phyloP scores from a whole-genome alignment of 441 rosid species.

The Hura crepitans region DNA sequence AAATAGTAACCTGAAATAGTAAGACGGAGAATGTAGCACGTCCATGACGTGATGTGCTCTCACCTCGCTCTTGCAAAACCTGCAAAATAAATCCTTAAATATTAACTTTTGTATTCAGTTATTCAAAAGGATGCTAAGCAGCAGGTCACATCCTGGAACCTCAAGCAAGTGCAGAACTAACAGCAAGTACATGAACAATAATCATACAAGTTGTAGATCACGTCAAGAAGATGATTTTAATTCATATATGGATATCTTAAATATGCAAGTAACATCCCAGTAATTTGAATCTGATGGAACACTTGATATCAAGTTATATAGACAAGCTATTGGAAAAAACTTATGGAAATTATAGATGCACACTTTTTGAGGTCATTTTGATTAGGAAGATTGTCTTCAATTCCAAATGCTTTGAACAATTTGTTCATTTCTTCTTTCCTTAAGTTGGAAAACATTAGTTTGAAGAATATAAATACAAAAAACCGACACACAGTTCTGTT shows the following conservation, averaged over 20 bases:
- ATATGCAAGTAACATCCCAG: not conserved
- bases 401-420: not conserved
- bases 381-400: slow-evolving; percentile 16
- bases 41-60: slow-evolving; percentile 99
- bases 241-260: slow-evolving; percentile 10
- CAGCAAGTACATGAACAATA: not conserved
- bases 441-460: not conserved
- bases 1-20: slow-evolving; percentile 74
- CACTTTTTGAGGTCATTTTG: slow-evolving; percentile 10
- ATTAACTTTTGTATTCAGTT: slow-evolving; percentile 19
- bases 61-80: slow-evolving; percentile 99
- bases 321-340: not conserved
- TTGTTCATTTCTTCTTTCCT: slow-evolving; percentile 6
- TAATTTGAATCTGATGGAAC: not conserved
- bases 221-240: slow-evolving; percentile 6
- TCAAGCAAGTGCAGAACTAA: not conserved
- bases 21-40: slow-evolving; percentile 97
- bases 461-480: slow-evolving; percentile 18
- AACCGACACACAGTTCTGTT: slow-evolving; percentile 19
- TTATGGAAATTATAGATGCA: not conserved
- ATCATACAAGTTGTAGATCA: not conserved
- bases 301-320: not conserved
- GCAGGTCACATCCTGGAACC: slow-evolving; percentile 14
- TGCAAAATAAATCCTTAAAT: slow-evolving; percentile 35
- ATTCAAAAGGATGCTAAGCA: slow-evolving; percentile 14